phyloP scores from a whole-genome alignment of 2,329 filamentous ascomycete species.

The Sarocladium strictum region DNA sequence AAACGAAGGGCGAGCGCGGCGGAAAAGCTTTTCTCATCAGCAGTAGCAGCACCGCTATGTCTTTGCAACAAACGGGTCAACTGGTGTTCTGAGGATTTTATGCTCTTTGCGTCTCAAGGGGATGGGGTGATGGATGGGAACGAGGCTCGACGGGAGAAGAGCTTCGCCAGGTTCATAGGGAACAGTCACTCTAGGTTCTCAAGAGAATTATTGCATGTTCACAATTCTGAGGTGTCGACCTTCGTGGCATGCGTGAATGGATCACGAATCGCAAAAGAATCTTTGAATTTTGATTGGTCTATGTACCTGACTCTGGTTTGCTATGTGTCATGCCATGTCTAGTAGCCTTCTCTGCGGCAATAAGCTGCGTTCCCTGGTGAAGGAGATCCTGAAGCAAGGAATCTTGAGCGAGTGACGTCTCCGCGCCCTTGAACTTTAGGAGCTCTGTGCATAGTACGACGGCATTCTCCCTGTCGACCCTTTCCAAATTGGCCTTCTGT shows the following conservation, averaged over 20 bases:
- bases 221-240: slow-evolving; percentile 22
- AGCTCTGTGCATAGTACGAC: slow-evolving; percentile 53
- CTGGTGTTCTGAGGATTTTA: slow-evolving; percentile 34
- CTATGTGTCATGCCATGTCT: background rate
- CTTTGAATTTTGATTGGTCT: background rate
- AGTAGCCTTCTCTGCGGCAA: slow-evolving; percentile 22
- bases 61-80: slow-evolving; percentile 13
- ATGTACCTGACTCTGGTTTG: background rate
- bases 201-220: slow-evolving; percentile 36
- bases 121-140: slow-evolving; percentile 5
- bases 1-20: slow-evolving; percentile 31
- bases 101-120: slow-evolving; percentile 32
- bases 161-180: slow-evolving; percentile 14
- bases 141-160: slow-evolving; percentile 1
- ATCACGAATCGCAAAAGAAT: slow-evolving; percentile 6
- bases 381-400: slow-evolving; percentile 43
- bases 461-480: slow-evolving; percentile 55
- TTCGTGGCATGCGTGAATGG: slow-evolving; percentile 1
- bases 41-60: slow-evolving; percentile 9
- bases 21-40: slow-evolving; percentile 10
- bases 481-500: slow-evolving; percentile 38
- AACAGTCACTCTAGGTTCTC: slow-evolving; percentile 31
- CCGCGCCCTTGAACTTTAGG: slow-evolving; percentile 35
- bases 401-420: slow-evolving; percentile 32
- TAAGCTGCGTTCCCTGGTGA: slow-evolving; percentile 41